phyloP scores from a whole-genome alignment of 192 early-diverging fungal genomes.

The Fimicolochytrium jonesii region DNA sequence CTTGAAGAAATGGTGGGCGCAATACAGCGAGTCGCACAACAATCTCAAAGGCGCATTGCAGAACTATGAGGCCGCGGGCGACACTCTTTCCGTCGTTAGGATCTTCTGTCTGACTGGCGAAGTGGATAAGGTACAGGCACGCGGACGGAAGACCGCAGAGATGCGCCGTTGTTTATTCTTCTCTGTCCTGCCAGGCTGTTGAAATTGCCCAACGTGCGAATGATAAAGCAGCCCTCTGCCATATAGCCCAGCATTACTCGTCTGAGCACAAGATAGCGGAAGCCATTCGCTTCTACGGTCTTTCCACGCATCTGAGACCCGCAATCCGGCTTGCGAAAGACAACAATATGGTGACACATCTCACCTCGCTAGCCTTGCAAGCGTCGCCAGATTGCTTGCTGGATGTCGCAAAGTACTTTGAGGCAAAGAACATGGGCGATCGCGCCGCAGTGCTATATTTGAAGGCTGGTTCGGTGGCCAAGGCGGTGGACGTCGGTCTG shows the following conservation, averaged over 20 bases:
- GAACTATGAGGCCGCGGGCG: conserved; percentile 43
- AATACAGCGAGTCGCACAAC: conserved; percentile 44
- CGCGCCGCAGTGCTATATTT: conserved; percentile 8
- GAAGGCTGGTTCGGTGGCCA: not conserved
- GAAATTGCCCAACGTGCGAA: conserved; percentile 33
- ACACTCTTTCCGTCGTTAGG: conserved; percentile 43
- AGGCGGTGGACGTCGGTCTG: conserved; percentile 2
- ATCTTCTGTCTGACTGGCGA: conserved; percentile 45
- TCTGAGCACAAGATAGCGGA: conserved; percentile 42
- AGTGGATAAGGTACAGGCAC: conserved; percentile 30
- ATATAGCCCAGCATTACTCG: conserved; percentile 48
- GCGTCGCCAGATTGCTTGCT: conserved; percentile 37
- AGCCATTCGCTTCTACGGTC: conserved; percentile 44
- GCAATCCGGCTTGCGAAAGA: conserved; percentile 53
- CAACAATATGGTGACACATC: conserved; percentile 38
- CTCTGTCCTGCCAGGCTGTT: conserved; percentile 33
- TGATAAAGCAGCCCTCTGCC: conserved; percentile 38
- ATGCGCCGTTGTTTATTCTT: not conserved
- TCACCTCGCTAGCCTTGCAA: conserved; percentile 50
- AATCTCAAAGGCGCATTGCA: conserved; percentile 38
- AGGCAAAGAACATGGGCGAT: conserved; percentile 4
- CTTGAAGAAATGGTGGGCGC: conserved; percentile 54
- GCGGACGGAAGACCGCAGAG: not conserved
- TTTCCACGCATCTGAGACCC: conserved; percentile 44
- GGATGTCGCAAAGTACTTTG: conserved; percentile 46